Conservation (phyloP, 2,329 filamentous ascomycete genomes). For the Fusarium caatingaense region DNA sequence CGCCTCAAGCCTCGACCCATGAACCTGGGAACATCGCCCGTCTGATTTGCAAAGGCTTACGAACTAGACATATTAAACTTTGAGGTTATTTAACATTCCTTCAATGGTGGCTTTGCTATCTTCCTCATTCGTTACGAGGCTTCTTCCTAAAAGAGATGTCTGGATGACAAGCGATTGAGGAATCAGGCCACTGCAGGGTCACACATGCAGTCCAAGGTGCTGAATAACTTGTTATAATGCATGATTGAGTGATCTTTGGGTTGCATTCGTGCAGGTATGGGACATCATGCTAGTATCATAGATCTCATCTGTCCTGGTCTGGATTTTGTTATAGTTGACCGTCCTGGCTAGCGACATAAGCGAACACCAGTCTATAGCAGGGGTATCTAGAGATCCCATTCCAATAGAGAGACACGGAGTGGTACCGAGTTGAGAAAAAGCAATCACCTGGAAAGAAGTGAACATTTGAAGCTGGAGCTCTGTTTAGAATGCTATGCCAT, state of each 20-base stretch:
- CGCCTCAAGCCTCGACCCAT: constrained; percentile 16
- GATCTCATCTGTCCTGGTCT: constrained; percentile 35
- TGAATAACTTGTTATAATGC: constrained; percentile 28
- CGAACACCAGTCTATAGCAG: neutral
- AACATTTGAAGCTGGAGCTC: constrained; percentile 3
- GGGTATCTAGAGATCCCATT: neutral
- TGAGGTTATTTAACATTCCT: constrained; percentile 31
- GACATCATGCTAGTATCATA: constrained; percentile 23
- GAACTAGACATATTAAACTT: constrained; percentile 30
- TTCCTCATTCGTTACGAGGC: constrained; percentile 18
- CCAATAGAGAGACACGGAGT: constrained; percentile 12
- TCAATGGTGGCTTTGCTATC: constrained; percentile 3
- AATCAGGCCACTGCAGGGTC: constrained; percentile 36
- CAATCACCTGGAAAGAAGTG: neutral
- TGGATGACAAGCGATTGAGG: constrained; percentile 11
- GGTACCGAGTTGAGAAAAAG: neutral
- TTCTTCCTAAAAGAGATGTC: constrained; percentile 22
- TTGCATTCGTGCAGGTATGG: constrained; percentile 20
- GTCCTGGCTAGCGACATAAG: neutral
- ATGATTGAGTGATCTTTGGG: constrained; percentile 8
- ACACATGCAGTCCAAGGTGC: constrained; percentile 22
- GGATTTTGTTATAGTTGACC: constrained; percentile 8
- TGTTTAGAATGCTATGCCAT: constrained; percentile 6
- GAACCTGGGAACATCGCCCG: constrained; percentile 10
- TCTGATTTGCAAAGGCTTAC: neutral